Evolutionary conservation across 331 rosid genomes (phyloP).

Genomic region (Pyrus hybrid): DNA sequence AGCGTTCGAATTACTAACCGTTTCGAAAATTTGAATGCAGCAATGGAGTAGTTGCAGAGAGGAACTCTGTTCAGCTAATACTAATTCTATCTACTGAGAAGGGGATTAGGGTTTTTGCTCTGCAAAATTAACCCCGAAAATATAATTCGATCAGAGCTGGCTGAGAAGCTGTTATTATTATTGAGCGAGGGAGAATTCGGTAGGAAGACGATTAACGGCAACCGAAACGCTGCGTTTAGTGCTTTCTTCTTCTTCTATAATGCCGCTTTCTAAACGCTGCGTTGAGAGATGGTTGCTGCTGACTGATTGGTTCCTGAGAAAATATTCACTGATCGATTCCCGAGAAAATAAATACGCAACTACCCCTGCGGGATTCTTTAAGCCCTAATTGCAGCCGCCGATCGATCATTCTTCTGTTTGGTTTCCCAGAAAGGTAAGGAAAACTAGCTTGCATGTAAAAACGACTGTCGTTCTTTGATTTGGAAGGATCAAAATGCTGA

Average conservation of each 20-base stretch:
- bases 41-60: not conserved
- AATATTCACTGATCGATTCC: not conserved
- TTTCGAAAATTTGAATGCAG: constrained; percentile 18
- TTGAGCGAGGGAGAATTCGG: constrained; percentile 4
- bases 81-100: not conserved
- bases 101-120: not conserved
- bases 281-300: too few species aligned
- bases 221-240: not conserved
- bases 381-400: not conserved
- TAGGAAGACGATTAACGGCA: not conserved
- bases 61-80: not conserved
- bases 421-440: not conserved
- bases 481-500: not conserved
- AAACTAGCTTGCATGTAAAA: not conserved
- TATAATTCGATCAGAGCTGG: not conserved
- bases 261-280: too few species aligned
- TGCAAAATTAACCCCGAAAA: not conserved
- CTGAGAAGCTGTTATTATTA: not conserved
- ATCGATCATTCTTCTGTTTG: not conserved
- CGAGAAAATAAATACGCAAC: not conserved
- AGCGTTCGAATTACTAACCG: constrained; percentile 34
- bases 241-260: not conserved
- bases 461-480: not conserved
- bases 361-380: not conserved
- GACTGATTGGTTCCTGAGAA: not conserved